Conservation (phyloP, 345 rosid genomes). For the Noccaea bulbosa region DNA sequence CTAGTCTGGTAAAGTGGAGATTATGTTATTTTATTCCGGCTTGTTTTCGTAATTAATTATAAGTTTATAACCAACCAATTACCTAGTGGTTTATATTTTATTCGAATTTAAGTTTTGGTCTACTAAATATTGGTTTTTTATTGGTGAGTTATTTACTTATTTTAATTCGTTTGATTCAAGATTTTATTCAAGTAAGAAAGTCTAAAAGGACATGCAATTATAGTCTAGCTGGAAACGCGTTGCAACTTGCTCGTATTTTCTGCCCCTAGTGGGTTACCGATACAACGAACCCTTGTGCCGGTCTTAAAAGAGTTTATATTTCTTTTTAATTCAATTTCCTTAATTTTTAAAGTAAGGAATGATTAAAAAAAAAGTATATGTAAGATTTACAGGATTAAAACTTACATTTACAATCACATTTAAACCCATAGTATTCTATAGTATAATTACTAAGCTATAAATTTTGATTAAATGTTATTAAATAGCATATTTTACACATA, state of each 20-base stretch:
- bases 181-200: background rate
- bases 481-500: too few relatives aligned
- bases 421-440: too few relatives aligned
- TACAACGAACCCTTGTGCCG: conserved; percentile 35
- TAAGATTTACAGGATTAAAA: too few relatives aligned
- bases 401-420: too few relatives aligned
- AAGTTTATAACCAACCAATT: conserved; percentile 7
- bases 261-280: conserved; percentile 38
- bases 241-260: conserved; percentile 35
- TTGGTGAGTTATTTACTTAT: conserved; percentile 15
- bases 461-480: too few relatives aligned
- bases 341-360: background rate
- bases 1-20: conserved; percentile 42
- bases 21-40: conserved; percentile 23
- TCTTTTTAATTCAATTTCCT: background rate
- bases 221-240: conserved; percentile 40
- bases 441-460: too few relatives aligned
- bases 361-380: too few relatives aligned
- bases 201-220: conserved; percentile 39
- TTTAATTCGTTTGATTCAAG: conserved; percentile 28
- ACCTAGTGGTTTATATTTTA: conserved; percentile 33
- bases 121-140: background rate
- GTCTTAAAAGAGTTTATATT: conserved; percentile 2
- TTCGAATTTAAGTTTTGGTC: conserved; percentile 30
- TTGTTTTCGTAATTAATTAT: conserved; percentile 24